Conservation (phyloP, 371 early-diverging fungal genomes). For the Saksenaea oblongispora region DNA sequence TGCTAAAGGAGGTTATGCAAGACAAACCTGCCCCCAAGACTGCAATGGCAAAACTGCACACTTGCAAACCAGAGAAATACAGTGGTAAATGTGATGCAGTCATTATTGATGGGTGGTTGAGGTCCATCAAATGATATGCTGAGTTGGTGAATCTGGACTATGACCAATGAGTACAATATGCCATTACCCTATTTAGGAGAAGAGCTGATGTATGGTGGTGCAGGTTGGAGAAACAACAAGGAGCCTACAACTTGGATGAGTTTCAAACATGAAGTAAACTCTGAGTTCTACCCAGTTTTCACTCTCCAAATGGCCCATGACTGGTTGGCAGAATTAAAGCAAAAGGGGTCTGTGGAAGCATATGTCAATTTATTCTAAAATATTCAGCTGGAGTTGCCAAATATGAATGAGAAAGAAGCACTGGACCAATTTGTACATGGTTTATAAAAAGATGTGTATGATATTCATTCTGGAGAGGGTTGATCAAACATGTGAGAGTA, state of each 20-base stretch:
- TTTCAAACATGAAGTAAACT: not conserved
- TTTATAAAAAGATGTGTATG: not conserved
- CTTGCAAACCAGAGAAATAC: not conserved
- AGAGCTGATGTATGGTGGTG: slow-evolving; percentile 3
- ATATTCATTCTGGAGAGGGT: too few relatives aligned
- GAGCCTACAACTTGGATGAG: not conserved
- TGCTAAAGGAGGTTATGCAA: not conserved
- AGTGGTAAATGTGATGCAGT: not conserved
- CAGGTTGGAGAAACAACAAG: not conserved
- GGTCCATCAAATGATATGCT: not conserved
- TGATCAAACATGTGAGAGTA: too few relatives aligned
- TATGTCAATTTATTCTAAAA: not conserved
- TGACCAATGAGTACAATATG: not conserved
- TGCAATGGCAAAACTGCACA: too few relatives aligned
- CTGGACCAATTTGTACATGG: slow-evolving; percentile 9
- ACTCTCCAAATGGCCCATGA: slow-evolving; percentile 8
- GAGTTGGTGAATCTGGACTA: not conserved
- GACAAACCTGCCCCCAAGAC: too few relatives aligned
- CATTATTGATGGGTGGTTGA: not conserved
- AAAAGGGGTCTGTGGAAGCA: not conserved
- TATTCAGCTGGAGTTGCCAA: not conserved
- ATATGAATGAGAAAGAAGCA: slow-evolving; percentile 12
- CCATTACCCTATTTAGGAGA: not conserved
- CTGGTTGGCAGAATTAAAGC: not conserved
- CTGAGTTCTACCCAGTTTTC: not conserved